Base-by-base conservation (phyloP, 768 basidiomycete species). In the Gyrodon lividus region DNA sequence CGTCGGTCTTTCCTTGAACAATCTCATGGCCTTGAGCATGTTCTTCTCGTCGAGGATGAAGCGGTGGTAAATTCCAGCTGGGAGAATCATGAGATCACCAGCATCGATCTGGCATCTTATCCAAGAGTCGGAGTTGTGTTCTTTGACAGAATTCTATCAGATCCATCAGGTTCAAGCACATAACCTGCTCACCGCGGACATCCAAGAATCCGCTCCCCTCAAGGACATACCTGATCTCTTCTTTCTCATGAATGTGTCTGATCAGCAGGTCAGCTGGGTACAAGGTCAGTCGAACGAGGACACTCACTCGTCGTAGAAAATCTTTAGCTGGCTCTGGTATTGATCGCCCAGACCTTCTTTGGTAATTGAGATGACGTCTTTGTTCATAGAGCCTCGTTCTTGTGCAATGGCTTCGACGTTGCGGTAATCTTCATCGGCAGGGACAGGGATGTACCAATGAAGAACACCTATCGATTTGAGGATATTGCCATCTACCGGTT, bases 201-300 rank as follows among this genome's bases (percentile, higher is more conserved):
- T 98, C 95, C 63, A 97, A 98, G 76, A 83, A 98, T 0, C 92
- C 94, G 33, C 81, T 83, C n/a, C 95, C 95, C 0, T 79, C 76
- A 35, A 92, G 77, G 59, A 95, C 82, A 60, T 90, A 98, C 7
- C 94, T 78, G 62, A 95, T 96, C 70, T 98, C 94, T 63, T 98
- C 94, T 60, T 97, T 93, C 67, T 97, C 92, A 61, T 97, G 95
- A 76, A 98, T 80, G 61, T 97, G 93, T 61, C 90, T 91, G 58
- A 23, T 0, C 5, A 20, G 20, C 45, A 16, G 22, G 41, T 58
- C 37, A 48, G 42, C 50, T 44, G 8, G 23, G 28, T 3, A 22
- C 28, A 6, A 26, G 12, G 14, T 12, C 16, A 35, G 13, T 13
- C 6, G 13, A 38, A 19, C 26, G 17, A 26, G 14, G 2, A 30